Evolutionary conservation across 345 rosid genomes (phyloP), one percentile per base, ranked within the genome.

Genomic region (Gossypium australe): DNA sequence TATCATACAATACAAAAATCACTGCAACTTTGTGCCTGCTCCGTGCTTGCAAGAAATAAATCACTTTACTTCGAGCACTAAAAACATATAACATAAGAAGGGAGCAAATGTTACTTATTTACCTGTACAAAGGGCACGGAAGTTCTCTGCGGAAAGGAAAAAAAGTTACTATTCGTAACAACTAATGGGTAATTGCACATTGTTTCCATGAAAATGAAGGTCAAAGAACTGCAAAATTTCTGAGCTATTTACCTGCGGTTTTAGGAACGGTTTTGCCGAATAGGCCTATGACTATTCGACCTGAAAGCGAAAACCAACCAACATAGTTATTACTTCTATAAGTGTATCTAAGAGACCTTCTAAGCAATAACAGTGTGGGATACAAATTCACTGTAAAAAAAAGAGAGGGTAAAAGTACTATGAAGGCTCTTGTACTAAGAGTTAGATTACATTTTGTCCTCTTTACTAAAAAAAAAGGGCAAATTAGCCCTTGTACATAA

Each of bases 81-180:
- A 57, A 22, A 57, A 20, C 61, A 57, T 10, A 17, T 6, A 55
- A 51, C 22, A 74, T 41, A 70, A 72, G 43, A 76, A 65, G 66
- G 75, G 77, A 63, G 63, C 82, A 83, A 80, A 80, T 84, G 90
- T 85, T 80, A 85, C 87, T 79, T 84, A 88, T 78, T 80, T 87
- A 95, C 99, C 99, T 22, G 97, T 95, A 85, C 99, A 95, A 83
- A 95, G 86, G 38, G 97, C 94, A 76, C 98, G 93, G 77, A 95
- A 95, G 78, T 95, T 95, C 85, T 95, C 98, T 95, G 98, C 89
- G 84, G 3, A 44, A 75, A 62, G 60, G 68, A 63, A 73, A 66
- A 65, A 57, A 70, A 78, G 27, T 17, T 29, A 53, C 27, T 66
- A 76, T 75, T 61, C 34, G 17, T 59, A 59, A 59, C 41, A 11